Base-by-base conservation (phyloP, 805 yeast genomes). In the Monosporozyma solicola region DNA sequence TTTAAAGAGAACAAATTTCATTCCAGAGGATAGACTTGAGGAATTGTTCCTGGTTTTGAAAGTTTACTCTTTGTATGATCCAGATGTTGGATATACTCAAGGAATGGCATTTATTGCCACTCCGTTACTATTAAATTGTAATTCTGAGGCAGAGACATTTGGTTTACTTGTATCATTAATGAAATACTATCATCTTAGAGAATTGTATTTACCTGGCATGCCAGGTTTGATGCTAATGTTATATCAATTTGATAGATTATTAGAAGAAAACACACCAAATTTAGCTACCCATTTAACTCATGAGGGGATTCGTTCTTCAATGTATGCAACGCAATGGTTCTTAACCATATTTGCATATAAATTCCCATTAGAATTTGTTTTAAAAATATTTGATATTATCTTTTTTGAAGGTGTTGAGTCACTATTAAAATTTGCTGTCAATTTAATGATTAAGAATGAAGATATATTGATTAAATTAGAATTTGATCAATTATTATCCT, bases 291-390 rank as follows among this genome's bases (percentile, higher is more conserved):
- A 94, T 72, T 72, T 94, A 59, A 75, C 78, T 29, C 82, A 90
- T 57, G 95, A 92, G 68, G 97, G 97, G 5, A 82, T 94, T 25
- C 79, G 84, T 55, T 86, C 96, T 2, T 85, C 95, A 24, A 92
- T 92, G 98, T 94, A 88, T 73, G 98, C 97, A 0, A 84, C 96
- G 1, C 98, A 94, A 69, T 94, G 99, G 99, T 92, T 94, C 64
- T 76, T 94, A 61, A 94, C 98, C 0, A 78, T 94, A 58, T 94
- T 94, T 70, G 95, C 96, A 6, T 94, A 94, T 73, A 89, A 89
- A 66, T 92, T 94, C 67, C 98, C 99, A 15, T 73, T 91, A 50
- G 87, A 83, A 53, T 84, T 92, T 65, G 97, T 94, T 25, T 72
- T 89, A 57, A 76, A 97, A 56, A 87, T 94, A 43, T 88, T 80